Percentiles rank a stretch among this genome's conserved stretches.
These are phyloP conservation scores for Melaleuca alternifolia DNA, from an alignment of 345 rosid species.

Conservation along the genomic window DNA sequence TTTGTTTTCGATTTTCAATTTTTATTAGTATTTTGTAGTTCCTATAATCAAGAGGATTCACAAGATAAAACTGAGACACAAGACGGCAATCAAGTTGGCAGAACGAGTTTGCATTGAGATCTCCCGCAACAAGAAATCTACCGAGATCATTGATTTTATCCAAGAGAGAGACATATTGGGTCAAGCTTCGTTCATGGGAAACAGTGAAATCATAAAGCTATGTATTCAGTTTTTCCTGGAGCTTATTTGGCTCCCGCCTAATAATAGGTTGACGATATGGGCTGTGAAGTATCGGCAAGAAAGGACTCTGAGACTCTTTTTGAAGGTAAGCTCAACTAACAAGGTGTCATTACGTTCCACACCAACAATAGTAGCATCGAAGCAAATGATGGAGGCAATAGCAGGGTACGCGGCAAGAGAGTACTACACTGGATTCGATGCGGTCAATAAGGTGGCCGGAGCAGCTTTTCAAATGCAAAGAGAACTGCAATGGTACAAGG, in stretches of 20 bases:
- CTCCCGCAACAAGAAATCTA: background rate
- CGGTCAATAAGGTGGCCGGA: background rate
- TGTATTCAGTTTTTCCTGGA: background rate
- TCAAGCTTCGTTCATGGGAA: fast-evolving
- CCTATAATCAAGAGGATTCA: background rate
- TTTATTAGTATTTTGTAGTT: background rate
- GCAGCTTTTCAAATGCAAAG: background rate
- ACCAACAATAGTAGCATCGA: fast-evolving
- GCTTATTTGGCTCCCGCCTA: background rate
- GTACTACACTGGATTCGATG: background rate
- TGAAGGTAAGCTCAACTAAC: background rate
- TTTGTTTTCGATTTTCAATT: background rate
- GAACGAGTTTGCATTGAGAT: background rate
- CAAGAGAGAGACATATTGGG: fast-evolving
- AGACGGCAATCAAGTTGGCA: background rate
- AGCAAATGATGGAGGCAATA: too few relatives aligned
- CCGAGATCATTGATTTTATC: background rate
- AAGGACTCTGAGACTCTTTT: background rate
- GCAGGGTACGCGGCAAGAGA: background rate
- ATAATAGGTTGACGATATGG: fast-evolving
- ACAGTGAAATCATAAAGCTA: background rate
- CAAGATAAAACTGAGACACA: background rate
- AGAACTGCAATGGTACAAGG: background rate
- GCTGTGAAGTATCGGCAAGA: fast-evolving
- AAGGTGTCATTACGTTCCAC: background rate